Evolutionary conservation across 257 asterid genomes (phyloP), one percentile per base, ranked within the genome.

Genomic region (Oldenlandia corymbosa): DNA sequence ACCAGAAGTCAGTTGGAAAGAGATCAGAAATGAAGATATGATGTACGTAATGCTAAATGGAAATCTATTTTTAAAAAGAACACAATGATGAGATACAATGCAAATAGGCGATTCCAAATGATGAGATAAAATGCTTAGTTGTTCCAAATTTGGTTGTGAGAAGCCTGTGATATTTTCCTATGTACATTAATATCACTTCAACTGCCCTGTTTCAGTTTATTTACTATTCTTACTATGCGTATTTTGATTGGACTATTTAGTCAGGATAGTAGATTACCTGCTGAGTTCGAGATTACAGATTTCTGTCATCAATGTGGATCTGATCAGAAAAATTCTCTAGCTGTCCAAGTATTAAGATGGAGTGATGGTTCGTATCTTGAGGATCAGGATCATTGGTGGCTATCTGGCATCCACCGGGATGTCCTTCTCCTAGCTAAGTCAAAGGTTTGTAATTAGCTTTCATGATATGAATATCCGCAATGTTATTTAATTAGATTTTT

Each of bases 351-450:
- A 60, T 79, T 93, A 85, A 78, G 96, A 72, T 93, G 99, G 99
- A 79, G 86, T 72, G 99, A 93, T 75, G 99, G 99, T 64, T 85
- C 97, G 37, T 87, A 93, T 81, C 99, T 93, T 59, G 99, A 93
- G 85, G 99, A 93, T 81, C 99, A 93, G 80, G 99, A 93, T 68
- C 99, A 90, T 76, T 93, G 99, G 99, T 80, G 96, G 95, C 76
- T 93, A 63, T 93, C 99, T 42, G 99, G 99, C 68, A 93, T 93
- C 66, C 99, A 93, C 68, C 99, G 99, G 48, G 97, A 93, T 78
- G 99, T 90, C 66, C 81, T 80, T 67, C 85, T 93, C 74, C 77
- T 82, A 67, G 79, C 99, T 45, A 93, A 89, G 75, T 97, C 99
- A 2, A 81, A 93, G 97, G 99, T 93, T 76, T 75, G 76, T 71